Conservation (phyloP, 2,329 filamentous ascomycete species). For the Fusarium goolgardi region DNA sequence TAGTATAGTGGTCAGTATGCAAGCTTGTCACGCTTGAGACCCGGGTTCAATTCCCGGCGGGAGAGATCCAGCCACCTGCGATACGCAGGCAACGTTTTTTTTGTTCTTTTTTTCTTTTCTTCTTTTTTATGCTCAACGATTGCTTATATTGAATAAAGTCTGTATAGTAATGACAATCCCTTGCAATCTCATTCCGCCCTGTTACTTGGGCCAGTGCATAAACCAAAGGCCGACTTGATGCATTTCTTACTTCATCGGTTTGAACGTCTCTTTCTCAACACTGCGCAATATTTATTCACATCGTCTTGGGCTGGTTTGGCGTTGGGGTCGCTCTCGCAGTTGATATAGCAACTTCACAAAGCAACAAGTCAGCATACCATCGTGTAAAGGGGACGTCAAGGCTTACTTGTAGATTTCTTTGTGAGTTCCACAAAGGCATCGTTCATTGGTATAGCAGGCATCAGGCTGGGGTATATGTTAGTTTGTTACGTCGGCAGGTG, state of each 20-base stretch:
- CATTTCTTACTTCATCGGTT: neutral
- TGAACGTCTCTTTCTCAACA: slow-evolving; percentile 1
- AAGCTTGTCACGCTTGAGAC: slow-evolving; percentile 38
- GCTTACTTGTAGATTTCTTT: slow-evolving; percentile 20
- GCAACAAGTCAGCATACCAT: neutral
- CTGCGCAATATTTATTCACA: slow-evolving; percentile 20
- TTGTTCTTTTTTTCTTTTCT: fast-evolving
- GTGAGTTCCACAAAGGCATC: slow-evolving; percentile 26
- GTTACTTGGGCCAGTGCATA: neutral
- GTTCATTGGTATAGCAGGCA: slow-evolving; percentile 5
- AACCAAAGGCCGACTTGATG: neutral
- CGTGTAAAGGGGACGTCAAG: too few relatives aligned
- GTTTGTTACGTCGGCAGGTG: fast-evolving
- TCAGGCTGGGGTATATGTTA: neutral
- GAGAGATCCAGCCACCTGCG: slow-evolving; percentile 32
- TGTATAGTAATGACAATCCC: neutral
- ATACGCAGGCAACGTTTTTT: neutral
- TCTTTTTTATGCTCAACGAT: neutral
- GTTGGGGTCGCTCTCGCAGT: slow-evolving; percentile 7
- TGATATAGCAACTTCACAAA: slow-evolving; percentile 6
- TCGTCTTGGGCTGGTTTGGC: slow-evolving; percentile 1
- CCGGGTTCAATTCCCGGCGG: slow-evolving; percentile 38
- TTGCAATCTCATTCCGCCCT: too few relatives aligned
- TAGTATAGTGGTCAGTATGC: slow-evolving; percentile 39
- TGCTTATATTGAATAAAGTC: neutral